Evolutionary conservation across 371 early-diverging fungal genomes (phyloP).

Genomic region (Neoconidiobolus thromboides): DNA sequence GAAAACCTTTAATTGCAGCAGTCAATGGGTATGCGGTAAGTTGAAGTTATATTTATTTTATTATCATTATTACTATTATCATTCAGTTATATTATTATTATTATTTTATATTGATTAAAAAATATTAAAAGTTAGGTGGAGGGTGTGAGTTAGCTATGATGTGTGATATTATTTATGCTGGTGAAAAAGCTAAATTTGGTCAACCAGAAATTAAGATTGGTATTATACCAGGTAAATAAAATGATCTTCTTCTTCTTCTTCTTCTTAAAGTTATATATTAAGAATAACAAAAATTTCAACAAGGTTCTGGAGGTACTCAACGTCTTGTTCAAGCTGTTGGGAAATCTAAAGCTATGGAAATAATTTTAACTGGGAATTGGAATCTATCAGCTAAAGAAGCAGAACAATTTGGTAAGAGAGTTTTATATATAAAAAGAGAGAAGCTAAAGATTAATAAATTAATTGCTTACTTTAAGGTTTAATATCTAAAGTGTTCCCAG

Average conservation of each 20-base stretch:
- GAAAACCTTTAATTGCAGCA: constrained; percentile 92
- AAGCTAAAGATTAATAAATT: no score
- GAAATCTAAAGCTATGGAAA: constrained; percentile 96
- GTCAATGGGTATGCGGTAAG: constrained; percentile 89
- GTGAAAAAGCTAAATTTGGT: constrained; percentile 88
- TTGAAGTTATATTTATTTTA: neutral
- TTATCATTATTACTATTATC: no score
- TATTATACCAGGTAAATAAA: constrained; percentile 49
- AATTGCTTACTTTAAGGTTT: constrained; percentile 14
- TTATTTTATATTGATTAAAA: neutral
- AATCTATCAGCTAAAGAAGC: constrained; percentile 81
- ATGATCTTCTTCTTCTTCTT: neutral
- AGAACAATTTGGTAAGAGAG: constrained; percentile 21
- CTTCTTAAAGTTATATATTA: neutral
- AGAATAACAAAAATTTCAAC: constrained; percentile 7
- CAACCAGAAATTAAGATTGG: constrained; percentile 97
- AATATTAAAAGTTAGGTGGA: constrained; percentile 55
- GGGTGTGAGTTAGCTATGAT: constrained; percentile 98
- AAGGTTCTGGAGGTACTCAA: constrained; percentile 61
- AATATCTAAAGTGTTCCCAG: constrained; percentile 77
- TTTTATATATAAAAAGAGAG: neutral
- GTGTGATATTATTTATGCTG: constrained; percentile 96
- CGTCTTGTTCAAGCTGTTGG: constrained; percentile 85
- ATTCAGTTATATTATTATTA: no score
- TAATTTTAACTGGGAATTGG: constrained; percentile 65